Evolutionary conservation across 139 green algal species (phyloP).

Genomic region (Volvox africanus): DNA sequence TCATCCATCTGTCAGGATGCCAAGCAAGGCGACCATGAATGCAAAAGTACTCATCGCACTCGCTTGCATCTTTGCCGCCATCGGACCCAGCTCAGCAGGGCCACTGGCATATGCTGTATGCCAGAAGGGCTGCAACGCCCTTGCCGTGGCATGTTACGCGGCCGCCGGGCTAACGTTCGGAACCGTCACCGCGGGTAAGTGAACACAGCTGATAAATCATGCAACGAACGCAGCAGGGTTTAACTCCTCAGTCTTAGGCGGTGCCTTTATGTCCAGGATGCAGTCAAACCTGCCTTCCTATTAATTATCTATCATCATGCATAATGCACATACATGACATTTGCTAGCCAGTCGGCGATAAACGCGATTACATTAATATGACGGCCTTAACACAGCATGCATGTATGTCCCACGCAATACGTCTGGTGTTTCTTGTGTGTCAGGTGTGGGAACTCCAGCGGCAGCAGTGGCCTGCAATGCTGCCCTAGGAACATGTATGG

Average conservation of each 20-base stretch:
- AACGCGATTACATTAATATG: too few species aligned
- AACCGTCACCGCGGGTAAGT: slow-evolving; percentile 55
- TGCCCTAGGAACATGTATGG: slow-evolving; percentile 56
- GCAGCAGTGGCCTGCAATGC: slow-evolving; percentile 53
- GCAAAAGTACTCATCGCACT: not conserved
- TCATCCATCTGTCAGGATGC: too few species aligned
- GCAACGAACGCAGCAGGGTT: too few species aligned
- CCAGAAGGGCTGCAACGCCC: slow-evolving; percentile 56
- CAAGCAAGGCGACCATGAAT: not conserved
- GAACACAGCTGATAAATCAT: not conserved
- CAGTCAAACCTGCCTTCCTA: too few species aligned
- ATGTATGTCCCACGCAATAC: too few species aligned
- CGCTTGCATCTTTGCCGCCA: not conserved
- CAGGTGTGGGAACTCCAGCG: slow-evolving; percentile 34
- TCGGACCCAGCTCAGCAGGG: not conserved
- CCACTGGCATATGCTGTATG: slow-evolving; percentile 51
- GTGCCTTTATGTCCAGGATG: too few species aligned
- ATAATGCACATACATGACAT: too few species aligned
- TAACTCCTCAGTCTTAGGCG: too few species aligned
- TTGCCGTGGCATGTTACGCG: slow-evolving; percentile 55
- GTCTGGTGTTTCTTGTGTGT: not conserved
- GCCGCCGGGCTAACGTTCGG: slow-evolving; percentile 53
- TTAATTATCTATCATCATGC: too few species aligned
- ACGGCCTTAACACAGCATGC: too few species aligned
- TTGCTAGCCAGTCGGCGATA: too few species aligned